Evolutionary conservation across 352 stramenopile genomes (phyloP).

Genomic region (Lagenidium giganteum): DNA sequence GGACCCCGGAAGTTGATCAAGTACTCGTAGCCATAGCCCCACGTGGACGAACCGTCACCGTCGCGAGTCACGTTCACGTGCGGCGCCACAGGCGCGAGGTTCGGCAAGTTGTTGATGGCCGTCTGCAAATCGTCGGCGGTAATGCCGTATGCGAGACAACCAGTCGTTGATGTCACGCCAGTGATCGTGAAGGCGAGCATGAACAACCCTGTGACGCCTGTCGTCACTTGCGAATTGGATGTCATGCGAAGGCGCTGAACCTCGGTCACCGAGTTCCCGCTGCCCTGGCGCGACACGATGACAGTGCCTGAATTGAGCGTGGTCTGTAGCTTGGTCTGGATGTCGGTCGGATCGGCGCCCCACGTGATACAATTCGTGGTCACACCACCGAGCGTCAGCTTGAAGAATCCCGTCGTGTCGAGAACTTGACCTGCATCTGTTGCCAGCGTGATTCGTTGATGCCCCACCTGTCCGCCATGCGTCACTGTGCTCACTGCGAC

Average conservation of each 20-base stretch:
- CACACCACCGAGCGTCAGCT: conserved; percentile 14
- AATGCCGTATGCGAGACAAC: conserved; percentile 59
- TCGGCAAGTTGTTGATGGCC: conserved; percentile 46
- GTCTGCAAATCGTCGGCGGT: conserved; percentile 35
- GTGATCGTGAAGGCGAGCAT: conserved; percentile 41
- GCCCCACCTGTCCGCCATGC: conserved; percentile 66
- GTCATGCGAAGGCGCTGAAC: conserved; percentile 47
- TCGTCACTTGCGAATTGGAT: conserved; percentile 37
- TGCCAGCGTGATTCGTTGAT: conserved; percentile 66
- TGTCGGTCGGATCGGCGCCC: conserved; percentile 26
- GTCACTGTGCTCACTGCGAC: conserved; percentile 34
- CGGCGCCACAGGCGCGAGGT: conserved; percentile 15
- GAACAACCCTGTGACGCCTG: conserved; percentile 27
- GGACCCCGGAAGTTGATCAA: conserved; percentile 44
- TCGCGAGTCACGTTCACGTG: conserved; percentile 49
- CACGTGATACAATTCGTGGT: conserved; percentile 35
- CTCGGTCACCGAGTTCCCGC: conserved; percentile 40
- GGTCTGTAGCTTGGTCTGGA: conserved; percentile 27
- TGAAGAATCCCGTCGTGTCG: conserved; percentile 37
- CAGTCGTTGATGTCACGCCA: conserved; percentile 27
- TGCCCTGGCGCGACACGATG: conserved; percentile 37
- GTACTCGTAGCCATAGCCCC: conserved; percentile 63
- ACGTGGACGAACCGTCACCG: conserved; percentile 39
- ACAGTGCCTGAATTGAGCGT: conserved; percentile 24
- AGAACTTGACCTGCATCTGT: conserved; percentile 59